phyloP scores from a whole-genome alignment of 306 rosid genomes.

The Citrullus mucosospermus region DNA sequence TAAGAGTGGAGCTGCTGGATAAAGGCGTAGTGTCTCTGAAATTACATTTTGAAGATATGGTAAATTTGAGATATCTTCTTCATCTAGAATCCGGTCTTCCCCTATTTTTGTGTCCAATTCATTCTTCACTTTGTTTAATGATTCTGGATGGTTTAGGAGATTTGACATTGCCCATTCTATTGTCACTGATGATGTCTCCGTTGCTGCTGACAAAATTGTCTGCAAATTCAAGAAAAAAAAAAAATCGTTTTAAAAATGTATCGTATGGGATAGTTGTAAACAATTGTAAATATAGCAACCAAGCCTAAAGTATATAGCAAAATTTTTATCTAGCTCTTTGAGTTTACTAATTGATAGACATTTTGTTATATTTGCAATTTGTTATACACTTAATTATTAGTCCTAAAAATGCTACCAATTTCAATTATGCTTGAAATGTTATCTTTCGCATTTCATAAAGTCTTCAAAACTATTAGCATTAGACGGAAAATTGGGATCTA shows the following conservation, averaged over 20 bases:
- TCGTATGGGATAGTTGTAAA: too few relatives aligned
- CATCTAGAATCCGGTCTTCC: conserved; percentile 1
- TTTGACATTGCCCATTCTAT: conserved; percentile 59
- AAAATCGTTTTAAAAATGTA: background rate
- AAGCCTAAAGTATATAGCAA: too few relatives aligned
- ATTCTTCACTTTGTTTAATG: conserved; percentile 22
- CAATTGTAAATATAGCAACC: too few relatives aligned
- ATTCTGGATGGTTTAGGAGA: conserved; percentile 37
- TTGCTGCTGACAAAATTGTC: conserved; percentile 25
- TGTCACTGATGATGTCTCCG: conserved; percentile 34
- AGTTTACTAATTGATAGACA: too few relatives aligned
- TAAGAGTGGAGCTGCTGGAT: conserved; percentile 17
- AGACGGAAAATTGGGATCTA: too few relatives aligned
- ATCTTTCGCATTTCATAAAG: too few relatives aligned
- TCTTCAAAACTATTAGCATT: too few relatives aligned
- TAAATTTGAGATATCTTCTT: conserved; percentile 17
- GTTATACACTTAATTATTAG: too few relatives aligned
- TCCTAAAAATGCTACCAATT: too few relatives aligned
- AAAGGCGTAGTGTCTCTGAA: conserved; percentile 20
- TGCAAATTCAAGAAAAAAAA: background rate
- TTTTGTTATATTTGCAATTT: too few relatives aligned
- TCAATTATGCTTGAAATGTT: too few relatives aligned
- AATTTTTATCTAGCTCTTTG: too few relatives aligned
- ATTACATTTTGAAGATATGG: conserved; percentile 22
- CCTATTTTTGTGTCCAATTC: conserved; percentile 23